Evolutionary conservation across 768 basidiomycete genomes (phyloP).

Genomic region (Heimioporus sp.): DNA sequence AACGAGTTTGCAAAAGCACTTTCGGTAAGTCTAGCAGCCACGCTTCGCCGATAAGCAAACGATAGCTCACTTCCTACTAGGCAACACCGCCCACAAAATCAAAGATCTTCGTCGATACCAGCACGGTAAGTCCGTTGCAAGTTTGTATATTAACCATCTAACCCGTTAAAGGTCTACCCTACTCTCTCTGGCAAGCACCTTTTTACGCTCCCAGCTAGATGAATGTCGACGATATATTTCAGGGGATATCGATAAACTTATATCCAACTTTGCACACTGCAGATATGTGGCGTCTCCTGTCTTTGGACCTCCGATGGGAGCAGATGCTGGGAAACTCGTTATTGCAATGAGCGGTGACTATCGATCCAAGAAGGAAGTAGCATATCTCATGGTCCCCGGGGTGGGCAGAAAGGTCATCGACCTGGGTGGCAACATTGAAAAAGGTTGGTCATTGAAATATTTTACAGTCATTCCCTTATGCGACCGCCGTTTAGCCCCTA

Average conservation of each 20-base stretch:
- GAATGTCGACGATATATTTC: background rate
- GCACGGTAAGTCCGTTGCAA: constrained; percentile 55
- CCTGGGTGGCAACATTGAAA: constrained; percentile 83
- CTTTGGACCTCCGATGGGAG: constrained; percentile 68
- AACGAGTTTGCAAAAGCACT: constrained; percentile 57
- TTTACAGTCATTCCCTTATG: background rate
- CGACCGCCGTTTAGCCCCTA: constrained; percentile 44
- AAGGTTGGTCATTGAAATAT: constrained; percentile 43
- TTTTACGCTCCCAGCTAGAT: background rate
- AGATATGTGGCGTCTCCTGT: constrained; percentile 76
- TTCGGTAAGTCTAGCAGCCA: constrained; percentile 38
- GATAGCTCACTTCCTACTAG: constrained; percentile 24
- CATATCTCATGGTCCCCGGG: constrained; percentile 74
- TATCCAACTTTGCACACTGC: constrained; percentile 56
- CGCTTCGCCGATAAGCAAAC: background rate
- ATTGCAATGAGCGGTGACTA: constrained; percentile 79
- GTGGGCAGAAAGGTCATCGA: constrained; percentile 77
- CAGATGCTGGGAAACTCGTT: constrained; percentile 63
- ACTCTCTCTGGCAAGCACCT: constrained; percentile 41
- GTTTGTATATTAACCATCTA: constrained; percentile 2
- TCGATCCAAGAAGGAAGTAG: constrained; percentile 78
- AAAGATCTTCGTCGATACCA: constrained; percentile 85
- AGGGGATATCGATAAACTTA: constrained; percentile 69
- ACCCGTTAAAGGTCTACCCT: constrained; percentile 50
- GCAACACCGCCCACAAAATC: constrained; percentile 41